Conservation (phyloP, 2,329 filamentous ascomycete species). For the Aspergillus phoenicis region DNA sequence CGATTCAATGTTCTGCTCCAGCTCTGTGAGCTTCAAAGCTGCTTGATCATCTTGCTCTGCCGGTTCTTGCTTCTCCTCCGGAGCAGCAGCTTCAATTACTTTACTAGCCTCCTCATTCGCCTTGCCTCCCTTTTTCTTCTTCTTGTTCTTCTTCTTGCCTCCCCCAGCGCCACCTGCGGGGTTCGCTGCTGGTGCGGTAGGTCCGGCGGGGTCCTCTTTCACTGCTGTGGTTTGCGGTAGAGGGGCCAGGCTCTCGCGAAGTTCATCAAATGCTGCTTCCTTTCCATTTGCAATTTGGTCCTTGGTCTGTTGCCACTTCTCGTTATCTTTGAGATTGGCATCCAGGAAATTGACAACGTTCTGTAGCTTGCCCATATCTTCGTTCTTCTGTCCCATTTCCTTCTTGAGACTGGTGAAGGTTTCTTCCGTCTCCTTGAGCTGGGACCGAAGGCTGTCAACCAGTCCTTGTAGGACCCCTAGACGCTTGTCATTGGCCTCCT, state of each 20-base stretch:
- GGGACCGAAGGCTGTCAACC: constrained; percentile 56
- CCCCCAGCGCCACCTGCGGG: constrained; percentile 33
- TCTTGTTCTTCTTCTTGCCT: constrained; percentile 76
- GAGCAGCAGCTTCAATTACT: constrained; percentile 20
- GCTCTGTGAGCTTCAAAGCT: constrained; percentile 28
- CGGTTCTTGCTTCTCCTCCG: constrained; percentile 22
- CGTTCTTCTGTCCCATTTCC: constrained; percentile 44
- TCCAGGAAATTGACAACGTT: constrained; percentile 45
- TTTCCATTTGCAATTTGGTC: constrained; percentile 37
- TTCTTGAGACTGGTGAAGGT: constrained; percentile 50
- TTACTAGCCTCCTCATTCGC: constrained; percentile 42
- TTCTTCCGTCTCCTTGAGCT: constrained; percentile 57
- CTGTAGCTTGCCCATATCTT: constrained; percentile 36
- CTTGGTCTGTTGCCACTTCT: constrained; percentile 39
- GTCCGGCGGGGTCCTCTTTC: constrained; percentile 24
- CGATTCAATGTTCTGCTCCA: constrained; percentile 40
- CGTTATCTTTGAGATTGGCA: constrained; percentile 40
- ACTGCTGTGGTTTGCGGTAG: constrained; percentile 26
- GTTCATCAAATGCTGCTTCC: constrained; percentile 38
- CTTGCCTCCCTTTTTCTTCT: constrained; percentile 77
- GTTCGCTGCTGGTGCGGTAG: constrained; percentile 23
- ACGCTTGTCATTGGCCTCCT: constrained; percentile 53
- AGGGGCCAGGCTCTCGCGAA: constrained; percentile 35
- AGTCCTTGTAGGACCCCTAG: constrained; percentile 58
- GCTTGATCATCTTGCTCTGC: constrained; percentile 38